Conservation (phyloP, 2,329 filamentous ascomycete genomes). For the Alternaria gaisen region DNA sequence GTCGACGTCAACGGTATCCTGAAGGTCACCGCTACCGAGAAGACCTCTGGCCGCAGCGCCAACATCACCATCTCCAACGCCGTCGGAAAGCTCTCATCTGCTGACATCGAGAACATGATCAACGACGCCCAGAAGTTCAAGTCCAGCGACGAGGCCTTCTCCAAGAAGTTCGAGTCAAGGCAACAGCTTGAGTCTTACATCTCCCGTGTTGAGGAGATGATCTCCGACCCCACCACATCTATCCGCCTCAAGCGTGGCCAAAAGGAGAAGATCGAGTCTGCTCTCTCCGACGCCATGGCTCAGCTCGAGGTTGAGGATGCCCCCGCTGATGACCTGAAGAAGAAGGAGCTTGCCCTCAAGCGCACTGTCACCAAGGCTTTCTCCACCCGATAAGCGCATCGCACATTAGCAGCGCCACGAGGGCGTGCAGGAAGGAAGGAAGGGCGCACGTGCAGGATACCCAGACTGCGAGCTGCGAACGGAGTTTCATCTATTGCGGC, state of each 20-base stretch:
- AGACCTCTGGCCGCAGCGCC: conserved; percentile 95
- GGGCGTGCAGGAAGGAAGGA: conserved; percentile 28
- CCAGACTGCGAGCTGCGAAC: conserved; percentile 41
- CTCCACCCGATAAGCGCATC: conserved; percentile 76
- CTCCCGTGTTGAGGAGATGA: conserved; percentile 96
- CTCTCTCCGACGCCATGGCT: conserved; percentile 95
- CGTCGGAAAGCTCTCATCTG: conserved; percentile 93
- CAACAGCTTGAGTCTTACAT: conserved; percentile 99
- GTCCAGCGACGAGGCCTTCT: conserved; percentile 96
- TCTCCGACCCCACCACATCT: conserved; percentile 94
- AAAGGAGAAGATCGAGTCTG: conserved; percentile 99
- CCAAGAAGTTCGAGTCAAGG: conserved; percentile 98
- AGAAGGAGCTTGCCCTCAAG: conserved; percentile 99
- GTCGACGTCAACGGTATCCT: conserved; percentile 99
- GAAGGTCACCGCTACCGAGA: conserved; percentile 99
- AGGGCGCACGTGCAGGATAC: conserved; percentile 41
- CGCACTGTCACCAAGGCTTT: conserved; percentile 98
- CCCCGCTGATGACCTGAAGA: conserved; percentile 93
- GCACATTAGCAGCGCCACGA: conserved; percentile 10
- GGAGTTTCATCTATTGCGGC: conserved; percentile 44
- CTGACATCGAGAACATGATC: conserved; percentile 98
- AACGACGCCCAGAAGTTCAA: conserved; percentile 98
- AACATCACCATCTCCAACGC: conserved; percentile 99
- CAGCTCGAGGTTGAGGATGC: conserved; percentile 96
- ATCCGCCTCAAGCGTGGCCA: conserved; percentile 98